Evolutionary conservation across 2,329 filamentous ascomycete species (phyloP), one percentile per base, ranked within the genome.

Genomic region (Amesomyces nigricolor): DNA sequence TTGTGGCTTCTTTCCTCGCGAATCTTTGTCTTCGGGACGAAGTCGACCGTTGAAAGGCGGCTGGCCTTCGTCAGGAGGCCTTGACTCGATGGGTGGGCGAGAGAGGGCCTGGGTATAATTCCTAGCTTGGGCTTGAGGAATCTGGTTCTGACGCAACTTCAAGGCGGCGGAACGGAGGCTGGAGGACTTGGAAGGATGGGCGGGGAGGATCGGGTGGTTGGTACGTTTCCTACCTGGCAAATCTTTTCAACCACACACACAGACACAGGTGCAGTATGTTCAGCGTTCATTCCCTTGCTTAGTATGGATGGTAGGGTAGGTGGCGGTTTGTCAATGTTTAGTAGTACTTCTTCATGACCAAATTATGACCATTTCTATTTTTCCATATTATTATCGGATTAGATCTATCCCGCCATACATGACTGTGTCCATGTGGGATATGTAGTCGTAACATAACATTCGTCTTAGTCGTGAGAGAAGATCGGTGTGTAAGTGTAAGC

Each of bases 321-420:
- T 14, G 16, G 38, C 45, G 29, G 29, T 47, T 26, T 26, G 32
- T 32, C 29, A 17, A 14, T 47, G 30, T 47, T 47, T 49, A 14
- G 51, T 40, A 39, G 39, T 30, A 22, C 13, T 43, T 17, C 40
- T 39, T 53, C 29, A 53, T 43, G 51, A 43, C 38, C 38, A 30
- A 17, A 48, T 48, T 43, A 53, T 48, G 51, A 53, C 51, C 42
- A 22, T 45, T 17, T 40, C 37, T 40, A 16, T 38, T 35, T 4
- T 14, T 43, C 40, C 51, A 43, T 19, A 42, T 48, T 38, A 43
- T 42, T 11, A 26, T 26, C 11, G 22, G 3, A 19, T 13, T 19
- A 5, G 19, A 44, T 26, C 22, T 26, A 26, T 26, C 6, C 22
- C 4, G 22, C 6, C 9, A 19, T 17, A 29, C 40, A 44, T 44